Conservation (phyloP, 345 rosid species). For the Hibiscus mutabilis region DNA sequence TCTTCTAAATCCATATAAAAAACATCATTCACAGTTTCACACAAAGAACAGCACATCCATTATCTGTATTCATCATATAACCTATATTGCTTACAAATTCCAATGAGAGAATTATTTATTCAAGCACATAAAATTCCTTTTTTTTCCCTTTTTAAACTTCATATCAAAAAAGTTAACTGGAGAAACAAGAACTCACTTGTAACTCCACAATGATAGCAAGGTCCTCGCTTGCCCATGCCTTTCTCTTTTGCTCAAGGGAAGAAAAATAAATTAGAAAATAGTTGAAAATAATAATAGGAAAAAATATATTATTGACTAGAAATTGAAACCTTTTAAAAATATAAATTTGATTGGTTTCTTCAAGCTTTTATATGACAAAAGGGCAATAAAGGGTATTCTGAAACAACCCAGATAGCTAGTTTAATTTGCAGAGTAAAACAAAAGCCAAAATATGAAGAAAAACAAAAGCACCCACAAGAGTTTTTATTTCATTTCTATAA, state of each 20-base stretch:
- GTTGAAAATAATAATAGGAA: neutral
- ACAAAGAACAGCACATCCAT: conserved; percentile 21
- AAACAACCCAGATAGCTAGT: conserved; percentile 36
- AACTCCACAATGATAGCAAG: conserved; percentile 90
- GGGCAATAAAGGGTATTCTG: conserved; percentile 23
- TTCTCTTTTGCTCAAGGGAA: conserved; percentile 19
- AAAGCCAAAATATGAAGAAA: conserved; percentile 18
- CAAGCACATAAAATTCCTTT: neutral
- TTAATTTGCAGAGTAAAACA: conserved; percentile 28
- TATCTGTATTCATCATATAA: conserved; percentile 7
- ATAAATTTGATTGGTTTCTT: conserved; percentile 16
- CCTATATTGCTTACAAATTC: conserved; percentile 6
- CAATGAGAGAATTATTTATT: conserved; percentile 11
- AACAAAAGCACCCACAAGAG: conserved; percentile 27
- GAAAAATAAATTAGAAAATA: conserved; percentile 12
- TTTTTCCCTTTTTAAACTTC: neutral
- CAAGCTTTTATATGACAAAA: conserved; percentile 19
- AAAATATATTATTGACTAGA: neutral
- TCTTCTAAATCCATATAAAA: conserved; percentile 18
- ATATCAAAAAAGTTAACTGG: conserved; percentile 12
- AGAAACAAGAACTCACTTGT: conserved; percentile 75
- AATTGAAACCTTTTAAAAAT: conserved; percentile 4
- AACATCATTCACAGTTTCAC: conserved; percentile 9
- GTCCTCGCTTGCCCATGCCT: conserved; percentile 77
- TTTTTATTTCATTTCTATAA: conserved; percentile 7